phyloP scores from a whole-genome alignment of 192 early-diverging fungal genomes.

The Glomus cerebriforme region DNA sequence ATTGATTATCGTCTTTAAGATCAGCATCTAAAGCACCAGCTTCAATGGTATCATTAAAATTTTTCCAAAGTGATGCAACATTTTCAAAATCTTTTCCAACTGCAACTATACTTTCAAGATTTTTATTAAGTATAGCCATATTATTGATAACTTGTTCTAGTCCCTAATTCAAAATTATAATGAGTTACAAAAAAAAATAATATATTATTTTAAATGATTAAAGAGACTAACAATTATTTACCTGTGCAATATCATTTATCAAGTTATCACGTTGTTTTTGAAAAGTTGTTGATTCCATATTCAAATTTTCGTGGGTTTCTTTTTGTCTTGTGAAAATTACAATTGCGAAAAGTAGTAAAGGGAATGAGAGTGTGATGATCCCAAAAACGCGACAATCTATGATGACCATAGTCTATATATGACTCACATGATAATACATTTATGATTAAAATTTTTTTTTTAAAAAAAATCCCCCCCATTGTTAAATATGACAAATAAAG shows the following conservation, averaged over 20 bases:
- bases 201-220: not conserved
- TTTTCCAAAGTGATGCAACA: slow-evolving; percentile 49
- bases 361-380: too few species aligned
- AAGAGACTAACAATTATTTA: not conserved
- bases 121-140: slow-evolving; percentile 48
- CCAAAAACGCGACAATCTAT: too few species aligned
- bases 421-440: too few species aligned
- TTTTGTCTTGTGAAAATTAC: too few species aligned
- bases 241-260: not conserved
- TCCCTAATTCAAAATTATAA: slow-evolving; percentile 29
- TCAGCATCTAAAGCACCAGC: not conserved
- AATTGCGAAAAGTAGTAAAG: too few species aligned
- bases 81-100: slow-evolving; percentile 58
- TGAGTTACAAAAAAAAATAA: not conserved
- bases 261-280: slow-evolving; percentile 3
- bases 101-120: slow-evolving; percentile 54
- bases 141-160: slow-evolving; percentile 51
- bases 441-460: not conserved
- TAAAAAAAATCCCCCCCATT: not conserved
- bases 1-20: slow-evolving; percentile 4
- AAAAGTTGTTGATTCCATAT: slow-evolving; percentile 4
- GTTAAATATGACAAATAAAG: not conserved
- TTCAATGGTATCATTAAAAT: slow-evolving; percentile 43
- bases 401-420: too few species aligned
- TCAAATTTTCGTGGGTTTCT: not conserved